Evolutionary conservation across 2,329 filamentous ascomycete species (phyloP).

Genomic region (Diplodia corticola): DNA sequence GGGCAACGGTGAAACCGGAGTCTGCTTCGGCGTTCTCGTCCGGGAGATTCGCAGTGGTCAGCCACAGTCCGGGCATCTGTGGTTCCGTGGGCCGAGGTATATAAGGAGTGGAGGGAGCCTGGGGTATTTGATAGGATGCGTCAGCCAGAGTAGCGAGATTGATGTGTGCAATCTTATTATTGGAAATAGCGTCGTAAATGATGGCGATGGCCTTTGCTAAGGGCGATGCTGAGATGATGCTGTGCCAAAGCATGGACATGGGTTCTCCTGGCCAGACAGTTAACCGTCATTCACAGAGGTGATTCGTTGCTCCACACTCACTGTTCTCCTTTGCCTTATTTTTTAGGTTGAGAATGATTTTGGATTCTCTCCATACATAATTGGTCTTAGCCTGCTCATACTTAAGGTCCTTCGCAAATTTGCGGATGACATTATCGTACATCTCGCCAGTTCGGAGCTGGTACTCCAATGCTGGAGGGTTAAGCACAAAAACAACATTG

Average conservation of each 20-base stretch:
- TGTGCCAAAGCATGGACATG: conserved; percentile 67
- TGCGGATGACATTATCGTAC: conserved; percentile 86
- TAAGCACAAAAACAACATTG: conserved; percentile 89
- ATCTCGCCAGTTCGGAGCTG: conserved; percentile 73
- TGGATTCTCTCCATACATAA: conserved; percentile 90
- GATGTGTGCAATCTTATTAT: conserved; percentile 82
- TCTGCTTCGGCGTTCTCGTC: conserved; percentile 61
- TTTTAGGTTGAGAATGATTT: conserved; percentile 76
- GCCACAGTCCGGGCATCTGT: conserved; percentile 74
- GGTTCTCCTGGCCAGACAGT: conserved; percentile 44
- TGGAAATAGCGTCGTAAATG: conserved; percentile 77
- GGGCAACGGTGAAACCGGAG: conserved; percentile 54
- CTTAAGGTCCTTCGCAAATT: conserved; percentile 88
- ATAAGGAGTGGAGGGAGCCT: conserved; percentile 67
- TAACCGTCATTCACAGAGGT: not conserved
- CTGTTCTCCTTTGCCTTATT: conserved; percentile 73
- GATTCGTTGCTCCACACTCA: conserved; percentile 14
- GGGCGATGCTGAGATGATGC: conserved; percentile 71
- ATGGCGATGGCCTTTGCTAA: conserved; percentile 81
- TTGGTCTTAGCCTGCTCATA: conserved; percentile 87
- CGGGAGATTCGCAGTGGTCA: conserved; percentile 82
- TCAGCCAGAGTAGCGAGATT: conserved; percentile 66
- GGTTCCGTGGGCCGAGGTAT: conserved; percentile 68
- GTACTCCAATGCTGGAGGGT: conserved; percentile 75
- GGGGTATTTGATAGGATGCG: conserved; percentile 64